Percentiles rank a stretch among this genome's conserved stretches.
phyloP scores from a whole-genome alignment of 2,329 filamentous ascomycete species.

The Mariannaea sp. region DNA sequence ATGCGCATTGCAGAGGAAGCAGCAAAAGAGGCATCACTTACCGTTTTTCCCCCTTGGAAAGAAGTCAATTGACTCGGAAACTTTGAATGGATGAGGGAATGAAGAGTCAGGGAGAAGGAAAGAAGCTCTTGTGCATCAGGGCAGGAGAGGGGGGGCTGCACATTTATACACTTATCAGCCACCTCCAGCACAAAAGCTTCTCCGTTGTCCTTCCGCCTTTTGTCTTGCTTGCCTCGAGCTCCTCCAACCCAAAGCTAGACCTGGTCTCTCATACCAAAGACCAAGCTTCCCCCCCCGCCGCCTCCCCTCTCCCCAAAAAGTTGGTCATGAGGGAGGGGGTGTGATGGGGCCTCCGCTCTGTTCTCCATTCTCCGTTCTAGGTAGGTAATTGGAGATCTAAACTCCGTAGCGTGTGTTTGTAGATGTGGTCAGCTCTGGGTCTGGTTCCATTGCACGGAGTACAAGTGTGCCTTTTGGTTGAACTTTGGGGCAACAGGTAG shows the following conservation, averaged over 20 bases:
- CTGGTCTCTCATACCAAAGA: not conserved
- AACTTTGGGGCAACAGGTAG: too few species aligned
- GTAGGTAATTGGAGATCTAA: slow-evolving; percentile 2
- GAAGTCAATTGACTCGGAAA: not conserved
- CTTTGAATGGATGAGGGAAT: too few species aligned
- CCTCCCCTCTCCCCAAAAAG: not conserved
- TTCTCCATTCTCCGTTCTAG: not conserved
- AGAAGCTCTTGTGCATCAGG: too few species aligned
- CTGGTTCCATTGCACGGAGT: too few species aligned
- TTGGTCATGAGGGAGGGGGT: not conserved
- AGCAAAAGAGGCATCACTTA: not conserved
- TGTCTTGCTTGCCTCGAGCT: not conserved
- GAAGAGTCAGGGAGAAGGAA: too few species aligned
- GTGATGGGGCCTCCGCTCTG: not conserved
- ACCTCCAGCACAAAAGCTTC: not conserved
- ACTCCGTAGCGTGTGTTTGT: not conserved
- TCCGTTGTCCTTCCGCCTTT: not conserved
- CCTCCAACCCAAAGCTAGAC: too few species aligned
- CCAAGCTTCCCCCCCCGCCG: not conserved
- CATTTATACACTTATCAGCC: too few species aligned
- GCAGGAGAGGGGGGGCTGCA: too few species aligned
- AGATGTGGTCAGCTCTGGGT: not conserved
- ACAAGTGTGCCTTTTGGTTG: too few species aligned
- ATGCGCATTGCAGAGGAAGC: not conserved
- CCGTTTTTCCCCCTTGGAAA: not conserved